A percentile compares a stretch with the other conserved stretches of the same genome.
These are phyloP conservation scores for Priceomyces carsonii DNA, from an alignment of 805 yeast species.

Conservation along the genomic window DNA sequence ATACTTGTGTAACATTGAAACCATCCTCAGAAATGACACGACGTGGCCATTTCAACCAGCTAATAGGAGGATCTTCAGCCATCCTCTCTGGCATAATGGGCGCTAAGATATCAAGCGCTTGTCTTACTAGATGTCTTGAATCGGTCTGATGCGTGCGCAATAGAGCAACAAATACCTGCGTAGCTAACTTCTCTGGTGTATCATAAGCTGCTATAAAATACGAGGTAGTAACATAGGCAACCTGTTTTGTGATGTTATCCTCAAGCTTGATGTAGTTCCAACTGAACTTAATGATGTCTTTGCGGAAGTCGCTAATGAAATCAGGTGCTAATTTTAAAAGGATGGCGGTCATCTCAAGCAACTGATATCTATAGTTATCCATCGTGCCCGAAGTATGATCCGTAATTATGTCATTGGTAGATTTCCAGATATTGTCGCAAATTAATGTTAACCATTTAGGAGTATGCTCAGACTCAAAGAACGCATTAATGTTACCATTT, in stretches of 20 bases:
- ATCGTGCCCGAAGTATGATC: conserved; percentile 63
- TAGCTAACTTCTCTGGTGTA: conserved; percentile 83
- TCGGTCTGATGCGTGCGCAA: conserved; percentile 84
- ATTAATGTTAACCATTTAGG: conserved; percentile 68
- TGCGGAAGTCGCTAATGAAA: conserved; percentile 59
- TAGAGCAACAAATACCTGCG: conserved; percentile 89
- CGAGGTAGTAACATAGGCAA: conserved; percentile 87
- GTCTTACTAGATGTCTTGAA: conserved; percentile 77
- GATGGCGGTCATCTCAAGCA: conserved; percentile 78
- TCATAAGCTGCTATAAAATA: conserved; percentile 85
- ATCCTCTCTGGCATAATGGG: conserved; percentile 79
- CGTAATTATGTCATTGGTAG: conserved; percentile 52
- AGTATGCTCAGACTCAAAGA: conserved; percentile 36
- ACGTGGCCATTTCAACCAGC: conserved; percentile 95
- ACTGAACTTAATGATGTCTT: conserved; percentile 87
- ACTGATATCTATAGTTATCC: conserved; percentile 73
- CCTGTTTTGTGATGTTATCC: conserved; percentile 85
- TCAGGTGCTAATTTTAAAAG: conserved; percentile 69
- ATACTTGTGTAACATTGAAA: conserved; percentile 79
- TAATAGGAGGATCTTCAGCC: conserved; percentile 53
- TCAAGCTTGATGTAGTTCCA: conserved; percentile 93
- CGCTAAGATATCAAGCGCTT: conserved; percentile 84
- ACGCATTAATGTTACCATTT: conserved; percentile 46
- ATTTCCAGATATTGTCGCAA: conserved; percentile 71
- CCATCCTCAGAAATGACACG: conserved; percentile 90